phyloP scores from a whole-genome alignment of 345 rosid species.

The Combretum micranthum region DNA sequence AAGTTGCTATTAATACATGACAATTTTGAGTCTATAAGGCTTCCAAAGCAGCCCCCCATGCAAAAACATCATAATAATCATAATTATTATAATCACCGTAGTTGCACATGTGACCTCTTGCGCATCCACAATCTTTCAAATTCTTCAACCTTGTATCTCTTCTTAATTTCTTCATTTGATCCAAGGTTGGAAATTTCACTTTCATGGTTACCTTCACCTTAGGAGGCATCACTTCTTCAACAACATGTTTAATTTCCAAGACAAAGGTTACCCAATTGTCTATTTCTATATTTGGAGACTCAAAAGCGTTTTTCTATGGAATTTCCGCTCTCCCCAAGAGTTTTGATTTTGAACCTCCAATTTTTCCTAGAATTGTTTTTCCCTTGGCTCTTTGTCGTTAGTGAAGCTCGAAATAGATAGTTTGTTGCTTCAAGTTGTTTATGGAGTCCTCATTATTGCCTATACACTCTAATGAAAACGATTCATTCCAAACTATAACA shows the following conservation, averaged over 20 bases:
- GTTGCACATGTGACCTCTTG: constrained; percentile 14
- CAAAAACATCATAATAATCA: constrained; percentile 37
- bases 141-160: not conserved
- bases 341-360: constrained; percentile 20
- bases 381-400: constrained; percentile 29
- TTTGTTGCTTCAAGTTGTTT: constrained; percentile 33
- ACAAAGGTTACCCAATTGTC: constrained; percentile 37
- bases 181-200: not conserved
- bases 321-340: constrained; percentile 52
- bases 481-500: constrained; percentile 13
- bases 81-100: constrained; percentile 18
- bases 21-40: constrained; percentile 19
- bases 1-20: not conserved
- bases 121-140: constrained; percentile 9
- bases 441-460: constrained; percentile 43
- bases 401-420: constrained; percentile 45
- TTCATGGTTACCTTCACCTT: constrained; percentile 33
- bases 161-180: constrained; percentile 2
- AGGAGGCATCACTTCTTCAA: constrained; percentile 30
- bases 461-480: constrained; percentile 37
- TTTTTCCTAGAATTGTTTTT: constrained; percentile 21
- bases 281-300: constrained; percentile 40
- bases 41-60: constrained; percentile 38
- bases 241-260: constrained; percentile 2
- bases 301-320: constrained; percentile 9